Base-by-base conservation (phyloP, 495 filamentous ascomycete species). In the Xylaria longipes region DNA sequence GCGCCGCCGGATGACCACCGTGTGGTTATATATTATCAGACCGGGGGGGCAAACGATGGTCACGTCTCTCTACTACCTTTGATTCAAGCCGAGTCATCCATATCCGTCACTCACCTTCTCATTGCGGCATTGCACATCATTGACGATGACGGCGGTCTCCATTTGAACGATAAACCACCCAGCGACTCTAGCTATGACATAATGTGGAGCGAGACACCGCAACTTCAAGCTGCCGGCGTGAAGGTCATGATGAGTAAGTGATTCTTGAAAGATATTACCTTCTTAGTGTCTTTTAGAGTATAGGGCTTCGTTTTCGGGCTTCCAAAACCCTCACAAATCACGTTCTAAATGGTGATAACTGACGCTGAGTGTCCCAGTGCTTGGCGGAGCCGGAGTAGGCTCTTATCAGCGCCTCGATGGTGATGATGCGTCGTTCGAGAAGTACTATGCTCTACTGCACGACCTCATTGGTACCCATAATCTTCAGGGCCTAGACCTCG, bases 91-190 rank as follows among this genome's bases (percentile, higher is more conserved):
- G 75, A 74, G 4, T 79, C 89, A 56, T 72, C 74, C 54, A 81
- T 85, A 66, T 76, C 82, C 35, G 78, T 84, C 12, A 94, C 93
- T 0, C 93, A 96, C 76, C 79, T 94, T 41, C 92, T 94, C 65
- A 77, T 97, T 65, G 92, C 90, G 37, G 91, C 93, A 9, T 85
- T 96, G 64, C 93, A 96, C 78, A 81, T 96, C 75, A 91, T 91
- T 70, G 86, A 93, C 78, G 80, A 83, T 27, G 73, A 82, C 27
- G 82, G 86, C 43, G 82, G 81, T 17, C 86, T 94, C 75, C 90
- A 88, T n/a, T 87, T 94, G 62, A 97, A 97, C 76, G 88, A 96
- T 82, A 85, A 90, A 72, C 87, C 87, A 3, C 90, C 90, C 0
- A 73, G 80, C 1, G 74, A 86, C 72, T 75, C 88, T 3, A 81